Conservation (phyloP, 345 rosid species). For the Gossypium mustelinum region DNA sequence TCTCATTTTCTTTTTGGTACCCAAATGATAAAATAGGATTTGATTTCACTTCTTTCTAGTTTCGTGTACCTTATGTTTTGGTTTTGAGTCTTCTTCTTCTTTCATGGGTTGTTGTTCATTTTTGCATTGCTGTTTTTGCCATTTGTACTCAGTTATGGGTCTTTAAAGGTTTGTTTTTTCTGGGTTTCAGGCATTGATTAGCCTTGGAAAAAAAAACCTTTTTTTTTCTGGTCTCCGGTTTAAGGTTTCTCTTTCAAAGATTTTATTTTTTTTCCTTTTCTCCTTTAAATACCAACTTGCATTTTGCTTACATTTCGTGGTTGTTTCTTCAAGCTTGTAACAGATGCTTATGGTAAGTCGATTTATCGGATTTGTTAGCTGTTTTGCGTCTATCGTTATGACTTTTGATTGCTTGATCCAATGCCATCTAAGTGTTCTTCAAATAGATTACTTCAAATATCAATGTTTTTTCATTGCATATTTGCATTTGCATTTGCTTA, state of each 20-base stretch:
- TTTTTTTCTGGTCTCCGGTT: not conserved
- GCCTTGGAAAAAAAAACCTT: not conserved
- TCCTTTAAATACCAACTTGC: not conserved
- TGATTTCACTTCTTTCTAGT: not conserved
- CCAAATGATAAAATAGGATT: not conserved
- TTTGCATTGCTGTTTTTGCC: not conserved
- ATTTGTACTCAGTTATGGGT: not conserved
- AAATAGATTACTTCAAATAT: not conserved
- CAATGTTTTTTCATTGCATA: not conserved
- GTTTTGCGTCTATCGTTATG: not conserved
- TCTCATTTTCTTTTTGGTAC: not conserved
- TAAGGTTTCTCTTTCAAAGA: not conserved
- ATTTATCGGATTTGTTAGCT: not conserved
- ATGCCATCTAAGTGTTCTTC: not conserved
- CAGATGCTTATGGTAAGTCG: conserved; percentile 7
- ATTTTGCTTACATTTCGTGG: not conserved
- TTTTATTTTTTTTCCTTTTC: not conserved
- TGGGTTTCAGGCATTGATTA: not conserved
- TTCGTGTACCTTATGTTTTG: not conserved
- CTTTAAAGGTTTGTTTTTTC: not conserved
- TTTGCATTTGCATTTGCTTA: not conserved
- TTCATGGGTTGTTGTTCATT: conserved; percentile 8
- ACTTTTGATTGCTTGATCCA: not conserved
- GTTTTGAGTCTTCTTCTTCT: not conserved
- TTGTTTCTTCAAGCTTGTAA: not conserved